Base-by-base conservation (phyloP, 805 yeast genomes). In the Danielozyma ontarioensis region DNA sequence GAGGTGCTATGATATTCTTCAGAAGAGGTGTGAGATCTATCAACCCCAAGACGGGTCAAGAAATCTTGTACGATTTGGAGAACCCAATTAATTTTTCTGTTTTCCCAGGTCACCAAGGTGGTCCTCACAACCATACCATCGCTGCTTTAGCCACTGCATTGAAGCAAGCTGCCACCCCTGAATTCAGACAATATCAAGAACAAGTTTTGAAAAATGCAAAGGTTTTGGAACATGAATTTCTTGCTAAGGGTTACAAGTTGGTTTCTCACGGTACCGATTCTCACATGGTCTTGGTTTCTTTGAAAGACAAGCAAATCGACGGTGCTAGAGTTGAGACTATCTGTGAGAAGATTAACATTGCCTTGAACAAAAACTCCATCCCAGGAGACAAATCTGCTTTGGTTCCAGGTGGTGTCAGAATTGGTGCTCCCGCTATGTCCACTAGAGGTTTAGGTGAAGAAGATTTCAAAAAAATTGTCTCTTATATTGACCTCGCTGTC, bases 71-170 rank as follows among this genome's bases (percentile, higher is more conserved):
- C 60, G 96, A 90, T 52, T 76, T 90, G 55, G 97, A 90, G 65
- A 78, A 79, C 57, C 83, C 79, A 59, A 88, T 90, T 65, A 90
- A 90, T 75, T 90, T 90, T 58, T 86, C 96, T 21, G 97, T 90
- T 36, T 90, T 90, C 85, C 98, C 98, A 49, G 97, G 95, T 45
- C 97, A 90, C 64, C 98, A 90, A 72, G 98, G 98, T 72, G 98
- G 98, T 57, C 98, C 98, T 48, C 97, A 90, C 66, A 90, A 90
- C 71, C 97, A 90, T 67, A 90, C 97, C 50, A 90, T 90, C 55
- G 79, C 96, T 44, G 97, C 97, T 14, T 72, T 90, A 50, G 95
- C 97, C 21, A 90, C 88, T 37, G 97, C 97, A 25, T 75, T 90
- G 53, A 86, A 86, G 57, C 97, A 90, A 71, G 89, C 96, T 36